Evolutionary conservation across 495 filamentous ascomycete genomes (phyloP).

Genomic region (Penicillium subrubescens): DNA sequence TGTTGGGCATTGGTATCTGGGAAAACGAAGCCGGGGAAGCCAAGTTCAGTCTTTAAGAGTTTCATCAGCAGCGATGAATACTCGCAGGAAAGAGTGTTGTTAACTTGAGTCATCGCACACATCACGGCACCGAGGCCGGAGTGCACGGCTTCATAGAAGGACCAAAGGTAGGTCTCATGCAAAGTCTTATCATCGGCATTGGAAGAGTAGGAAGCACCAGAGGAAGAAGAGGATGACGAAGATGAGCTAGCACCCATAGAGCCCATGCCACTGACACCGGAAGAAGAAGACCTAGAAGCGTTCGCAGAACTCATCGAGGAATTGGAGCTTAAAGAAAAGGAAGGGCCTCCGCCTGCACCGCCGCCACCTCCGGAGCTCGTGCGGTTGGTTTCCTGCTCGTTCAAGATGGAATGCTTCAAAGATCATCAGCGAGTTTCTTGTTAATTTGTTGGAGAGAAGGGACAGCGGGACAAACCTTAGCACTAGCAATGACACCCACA

Average conservation of each 20-base stretch:
- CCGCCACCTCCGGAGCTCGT: neutral
- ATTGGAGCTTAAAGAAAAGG: neutral
- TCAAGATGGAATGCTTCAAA: neutral
- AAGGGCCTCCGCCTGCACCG: neutral
- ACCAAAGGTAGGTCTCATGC: neutral
- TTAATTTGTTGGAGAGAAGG: too few species aligned
- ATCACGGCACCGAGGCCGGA: neutral
- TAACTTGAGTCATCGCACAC: neutral
- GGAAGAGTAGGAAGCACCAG: neutral
- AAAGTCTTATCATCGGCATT: neutral
- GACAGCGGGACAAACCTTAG: neutral
- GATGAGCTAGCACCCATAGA: neutral
- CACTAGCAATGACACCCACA: neutral
- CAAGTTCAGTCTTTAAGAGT: constrained; percentile 45
- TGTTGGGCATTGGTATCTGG: constrained; percentile 46
- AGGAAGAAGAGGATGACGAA: neutral
- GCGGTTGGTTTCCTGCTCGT: neutral
- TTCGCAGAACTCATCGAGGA: neutral
- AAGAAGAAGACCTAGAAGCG: neutral
- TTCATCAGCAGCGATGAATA: neutral
- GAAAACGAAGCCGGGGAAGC: constrained; percentile 54
- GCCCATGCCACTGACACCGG: neutral
- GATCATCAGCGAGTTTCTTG: too few species aligned
- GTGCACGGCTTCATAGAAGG: neutral
- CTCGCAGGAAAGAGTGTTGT: neutral